Base-by-base conservation (phyloP, 1,284 basidiomycete species). In the Malassezia obtusa region DNA sequence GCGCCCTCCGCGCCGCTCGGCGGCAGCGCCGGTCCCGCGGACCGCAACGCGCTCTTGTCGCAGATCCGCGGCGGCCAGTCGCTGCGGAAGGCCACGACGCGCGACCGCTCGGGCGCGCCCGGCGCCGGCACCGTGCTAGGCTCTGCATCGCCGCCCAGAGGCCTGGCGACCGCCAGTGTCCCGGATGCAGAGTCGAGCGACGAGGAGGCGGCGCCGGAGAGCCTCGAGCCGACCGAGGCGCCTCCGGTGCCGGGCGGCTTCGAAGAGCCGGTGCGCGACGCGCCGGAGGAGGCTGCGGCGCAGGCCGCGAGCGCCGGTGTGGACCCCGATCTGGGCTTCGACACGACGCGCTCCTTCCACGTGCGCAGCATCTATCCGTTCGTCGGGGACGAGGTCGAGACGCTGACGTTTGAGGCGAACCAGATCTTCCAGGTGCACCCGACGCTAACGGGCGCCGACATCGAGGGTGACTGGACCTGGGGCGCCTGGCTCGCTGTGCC, bases 321-420 rank as follows among this genome's bases (percentile, higher is more conserved):
- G 75, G 83, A 80, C 4, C 17, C 30, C 15, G 88, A 89, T 68
- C 83, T 92, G 57, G 88, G 95, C 68, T 80, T 81, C 67, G 48
- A 49, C 35, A 54, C 38, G 43, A 30, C 28, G n/a, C 48, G 49
- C 12, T 57, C 83, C 49, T 75, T 85, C 52, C 83, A 83, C 35
- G 85, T 86, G 15, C 80, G 89, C 22, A 71, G 71, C 0, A 43
- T 75, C 38, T 74, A 75, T 77, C 71, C 84, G 2, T 95, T 90
- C 69, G 80, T 84, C 45, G 88, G 83, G 6, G 86, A 91, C 64
- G 82, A 89, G 14, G 78, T 81, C 17, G 90, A 91, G 61, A 90
- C 95, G 75, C 78, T 96, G 33, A 81, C 81, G 21, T 95, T 98
- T 75, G 80, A 77, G 25, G 85, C 88, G 72, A 91, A 95, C 72